Conservation (phyloP, 306 rosid genomes). For the Fagus crenata region DNA sequence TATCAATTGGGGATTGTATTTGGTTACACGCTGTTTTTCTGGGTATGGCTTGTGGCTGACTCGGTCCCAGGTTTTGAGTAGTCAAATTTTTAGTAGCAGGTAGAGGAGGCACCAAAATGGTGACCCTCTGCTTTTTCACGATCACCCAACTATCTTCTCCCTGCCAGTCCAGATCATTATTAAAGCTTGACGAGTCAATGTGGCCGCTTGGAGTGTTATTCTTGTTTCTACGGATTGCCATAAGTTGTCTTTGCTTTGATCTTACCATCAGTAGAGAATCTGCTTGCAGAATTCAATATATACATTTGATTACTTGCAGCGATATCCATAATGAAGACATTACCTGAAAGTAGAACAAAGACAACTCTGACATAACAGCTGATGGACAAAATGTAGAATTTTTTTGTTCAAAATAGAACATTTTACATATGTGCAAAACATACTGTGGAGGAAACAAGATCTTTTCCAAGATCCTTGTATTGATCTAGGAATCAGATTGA, state of each 20-base stretch:
- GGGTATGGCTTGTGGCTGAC: slow-evolving; percentile 46
- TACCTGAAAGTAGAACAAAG: not conserved
- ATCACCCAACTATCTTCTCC: slow-evolving; percentile 72
- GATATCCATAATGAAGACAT: no score
- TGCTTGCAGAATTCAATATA: slow-evolving; percentile 27
- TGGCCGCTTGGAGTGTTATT: slow-evolving; percentile 27
- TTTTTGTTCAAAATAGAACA: not conserved
- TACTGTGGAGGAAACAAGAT: not conserved
- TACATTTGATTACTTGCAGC: slow-evolving; percentile 11
- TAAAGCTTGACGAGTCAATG: slow-evolving; percentile 33
- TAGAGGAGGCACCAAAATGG: slow-evolving; percentile 63
- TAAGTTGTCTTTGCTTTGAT: slow-evolving; percentile 53
- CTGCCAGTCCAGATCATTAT: slow-evolving; percentile 32
- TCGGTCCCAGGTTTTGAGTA: slow-evolving; percentile 40
- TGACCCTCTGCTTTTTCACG: slow-evolving; percentile 79
- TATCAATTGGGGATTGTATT: slow-evolving; percentile 33
- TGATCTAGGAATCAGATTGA: not conserved
- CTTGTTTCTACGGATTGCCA: slow-evolving; percentile 37
- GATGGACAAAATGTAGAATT: not conserved
- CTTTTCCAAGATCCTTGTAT: not conserved
- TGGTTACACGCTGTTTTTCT: slow-evolving; percentile 27
- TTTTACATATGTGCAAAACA: not conserved
- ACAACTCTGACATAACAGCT: not conserved
- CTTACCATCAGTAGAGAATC: slow-evolving; percentile 59
- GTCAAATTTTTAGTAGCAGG: slow-evolving; percentile 38